These are phyloP conservation scores for Didymella pomorum DNA, from an alignment of 2,329 filamentous ascomycete species.

Conservation along the genomic window DNA sequence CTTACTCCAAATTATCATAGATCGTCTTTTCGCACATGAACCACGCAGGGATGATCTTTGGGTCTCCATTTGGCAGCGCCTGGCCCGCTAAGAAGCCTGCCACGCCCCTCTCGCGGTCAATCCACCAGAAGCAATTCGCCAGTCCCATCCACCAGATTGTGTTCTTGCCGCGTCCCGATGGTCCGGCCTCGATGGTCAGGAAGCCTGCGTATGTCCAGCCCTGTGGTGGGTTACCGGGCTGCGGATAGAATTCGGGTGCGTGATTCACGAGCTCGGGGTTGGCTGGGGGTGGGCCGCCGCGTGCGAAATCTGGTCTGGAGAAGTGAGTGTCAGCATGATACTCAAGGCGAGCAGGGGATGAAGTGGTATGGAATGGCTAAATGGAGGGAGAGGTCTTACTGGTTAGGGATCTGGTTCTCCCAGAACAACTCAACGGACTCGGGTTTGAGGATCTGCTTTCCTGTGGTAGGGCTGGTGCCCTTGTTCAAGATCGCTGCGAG, in stretches of 20 bases:
- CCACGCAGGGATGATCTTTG: conserved; percentile 46
- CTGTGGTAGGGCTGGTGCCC: conserved; percentile 66
- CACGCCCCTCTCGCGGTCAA: conserved; percentile 66
- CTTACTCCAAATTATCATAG: conserved; percentile 45
- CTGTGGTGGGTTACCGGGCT: conserved; percentile 61
- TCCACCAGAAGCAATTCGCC: conserved; percentile 70
- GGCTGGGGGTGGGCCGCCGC: conserved; percentile 53
- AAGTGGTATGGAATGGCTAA: too few species aligned
- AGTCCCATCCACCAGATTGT: conserved; percentile 68
- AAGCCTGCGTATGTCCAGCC: conserved; percentile 71
- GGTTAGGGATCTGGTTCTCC: conserved; percentile 65
- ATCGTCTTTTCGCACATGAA: conserved; percentile 47
- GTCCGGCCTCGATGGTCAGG: conserved; percentile 56
- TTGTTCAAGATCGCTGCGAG: conserved; percentile 70
- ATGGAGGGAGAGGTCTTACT: conserved; percentile 24
- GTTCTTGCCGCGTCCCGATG: conserved; percentile 61
- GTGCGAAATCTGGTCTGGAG: conserved; percentile 59
- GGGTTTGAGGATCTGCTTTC: conserved; percentile 61
- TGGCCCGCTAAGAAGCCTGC: conserved; percentile 51
- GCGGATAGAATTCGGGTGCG: conserved; percentile 60
- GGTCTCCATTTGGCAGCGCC: conserved; percentile 47
- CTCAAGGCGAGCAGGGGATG: neutral
- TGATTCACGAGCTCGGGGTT: conserved; percentile 61
- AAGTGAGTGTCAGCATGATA: neutral
- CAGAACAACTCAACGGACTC: conserved; percentile 71